phyloP scores from a whole-genome alignment of 257 asterid species.

The Nicotiana benthamiana region DNA sequence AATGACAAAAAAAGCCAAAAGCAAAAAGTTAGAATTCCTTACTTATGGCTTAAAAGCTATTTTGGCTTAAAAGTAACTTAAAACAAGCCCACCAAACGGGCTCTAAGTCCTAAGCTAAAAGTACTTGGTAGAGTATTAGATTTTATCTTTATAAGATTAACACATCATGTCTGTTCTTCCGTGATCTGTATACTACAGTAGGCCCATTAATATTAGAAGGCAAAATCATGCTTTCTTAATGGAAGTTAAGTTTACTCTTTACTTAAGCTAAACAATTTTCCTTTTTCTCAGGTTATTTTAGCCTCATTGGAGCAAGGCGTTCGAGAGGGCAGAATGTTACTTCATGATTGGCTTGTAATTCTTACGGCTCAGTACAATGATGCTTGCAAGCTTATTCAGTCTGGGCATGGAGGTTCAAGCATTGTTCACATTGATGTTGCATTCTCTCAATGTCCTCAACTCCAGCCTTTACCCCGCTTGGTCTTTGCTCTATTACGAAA shows the following conservation, averaged over 20 bases:
- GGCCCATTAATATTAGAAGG: neutral
- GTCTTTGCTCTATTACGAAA: conserved; percentile 86
- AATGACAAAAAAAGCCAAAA: too few relatives aligned
- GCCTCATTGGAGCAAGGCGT: conserved; percentile 91
- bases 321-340: conserved; percentile 84
- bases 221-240: neutral
- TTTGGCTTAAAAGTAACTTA: too few relatives aligned
- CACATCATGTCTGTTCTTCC: neutral
- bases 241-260: neutral
- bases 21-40: too few relatives aligned
- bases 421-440: conserved; percentile 60
- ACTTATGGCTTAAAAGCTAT: too few relatives aligned
- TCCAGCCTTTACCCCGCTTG: conserved; percentile 82
- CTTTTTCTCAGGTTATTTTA: conserved; percentile 62
- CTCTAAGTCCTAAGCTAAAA: neutral
- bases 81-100: too few relatives aligned
- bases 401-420: conserved; percentile 48
- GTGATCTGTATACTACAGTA: neutral
- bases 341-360: conserved; percentile 97
- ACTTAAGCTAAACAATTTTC: conserved; percentile 1
- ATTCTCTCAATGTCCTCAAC: conserved; percentile 93
- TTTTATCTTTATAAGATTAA: neutral
- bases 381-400: conserved; percentile 59
- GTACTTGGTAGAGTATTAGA: neutral
- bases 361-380: conserved; percentile 90